These are phyloP conservation scores for Colletotrichum neosansevieriae DNA, from an alignment of 2,329 filamentous ascomycete genomes.

Conservation along the genomic window DNA sequence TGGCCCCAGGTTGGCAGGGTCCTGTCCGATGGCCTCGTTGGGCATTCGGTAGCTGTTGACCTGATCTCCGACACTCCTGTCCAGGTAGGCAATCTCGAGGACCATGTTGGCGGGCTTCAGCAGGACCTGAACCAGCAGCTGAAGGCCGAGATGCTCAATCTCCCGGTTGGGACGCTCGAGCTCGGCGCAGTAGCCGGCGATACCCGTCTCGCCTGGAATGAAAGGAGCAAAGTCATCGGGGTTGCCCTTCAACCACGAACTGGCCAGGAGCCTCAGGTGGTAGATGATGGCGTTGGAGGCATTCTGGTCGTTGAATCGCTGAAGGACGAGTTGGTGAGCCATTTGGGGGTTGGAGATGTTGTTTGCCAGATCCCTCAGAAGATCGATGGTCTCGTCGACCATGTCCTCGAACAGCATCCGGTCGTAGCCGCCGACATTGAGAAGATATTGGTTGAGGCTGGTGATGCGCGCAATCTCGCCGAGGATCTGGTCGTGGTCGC, in stretches of 20 bases:
- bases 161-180: slow-evolving; percentile 84
- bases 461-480: slow-evolving; percentile 79
- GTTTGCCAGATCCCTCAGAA: slow-evolving; percentile 73
- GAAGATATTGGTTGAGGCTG: slow-evolving; percentile 77
- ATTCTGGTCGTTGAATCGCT: slow-evolving; percentile 79
- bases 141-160: slow-evolving; percentile 91
- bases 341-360: slow-evolving; percentile 71
- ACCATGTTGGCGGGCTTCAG: slow-evolving; percentile 83
- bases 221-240: slow-evolving; percentile 78
- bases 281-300: slow-evolving; percentile 84
- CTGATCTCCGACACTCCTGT: slow-evolving; percentile 81
- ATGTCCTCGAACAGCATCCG: slow-evolving; percentile 84
- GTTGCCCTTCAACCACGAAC: slow-evolving; percentile 85
- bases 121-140: slow-evolving; percentile 80
- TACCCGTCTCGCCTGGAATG: slow-evolving; percentile 67
- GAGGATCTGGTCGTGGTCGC: slow-evolving; percentile 73
- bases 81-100: slow-evolving; percentile 91
- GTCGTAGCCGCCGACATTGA: slow-evolving; percentile 77
- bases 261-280: slow-evolving; percentile 84
- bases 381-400: slow-evolving; percentile 77
- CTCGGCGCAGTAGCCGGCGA: slow-evolving; percentile 77
- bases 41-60: slow-evolving; percentile 79
- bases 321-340: slow-evolving; percentile 65
- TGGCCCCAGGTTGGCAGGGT: slow-evolving; percentile 57
- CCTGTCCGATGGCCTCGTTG: slow-evolving; percentile 62